Evolutionary conservation across 1,139 yeast species (phyloP).

Genomic region (Taphrina wiesneri): DNA sequence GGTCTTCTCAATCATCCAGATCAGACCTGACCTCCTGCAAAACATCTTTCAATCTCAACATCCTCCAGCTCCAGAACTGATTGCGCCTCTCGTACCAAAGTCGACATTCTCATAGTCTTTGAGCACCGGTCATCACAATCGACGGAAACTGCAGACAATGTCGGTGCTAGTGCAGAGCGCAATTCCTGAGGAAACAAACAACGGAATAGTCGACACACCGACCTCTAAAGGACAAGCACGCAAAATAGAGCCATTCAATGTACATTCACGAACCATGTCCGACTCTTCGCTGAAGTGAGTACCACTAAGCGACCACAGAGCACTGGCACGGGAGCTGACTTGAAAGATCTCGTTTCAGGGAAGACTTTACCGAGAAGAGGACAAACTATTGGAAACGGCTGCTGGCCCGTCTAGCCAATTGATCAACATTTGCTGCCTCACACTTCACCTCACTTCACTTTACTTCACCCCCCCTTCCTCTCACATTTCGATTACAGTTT

Average conservation of each 20-base stretch:
- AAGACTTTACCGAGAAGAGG: slow-evolving; percentile 3
- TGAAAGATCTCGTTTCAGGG: slow-evolving; percentile 7
- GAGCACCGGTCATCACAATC: no score
- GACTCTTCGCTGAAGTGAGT: not conserved
- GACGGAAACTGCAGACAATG: not conserved
- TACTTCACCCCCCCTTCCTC: not conserved
- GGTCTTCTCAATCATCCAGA: not conserved
- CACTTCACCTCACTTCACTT: not conserved
- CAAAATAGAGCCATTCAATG: not conserved
- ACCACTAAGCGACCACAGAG: no score
- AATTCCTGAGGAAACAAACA: not conserved
- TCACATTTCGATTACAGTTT: not conserved
- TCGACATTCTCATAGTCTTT: no score
- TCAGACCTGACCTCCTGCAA: no score
- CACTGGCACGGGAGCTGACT: not conserved
- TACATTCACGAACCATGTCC: not conserved
- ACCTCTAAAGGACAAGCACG: not conserved
- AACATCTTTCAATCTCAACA: not conserved
- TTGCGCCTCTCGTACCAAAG: no score
- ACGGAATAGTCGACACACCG: not conserved
- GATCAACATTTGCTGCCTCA: not conserved
- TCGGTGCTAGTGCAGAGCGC: not conserved
- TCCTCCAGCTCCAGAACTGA: no score
- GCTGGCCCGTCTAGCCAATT: not conserved
- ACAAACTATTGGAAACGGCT: slow-evolving; percentile 6